Conservation (phyloP, 768 basidiomycete genomes). For the Suillus lakei region DNA sequence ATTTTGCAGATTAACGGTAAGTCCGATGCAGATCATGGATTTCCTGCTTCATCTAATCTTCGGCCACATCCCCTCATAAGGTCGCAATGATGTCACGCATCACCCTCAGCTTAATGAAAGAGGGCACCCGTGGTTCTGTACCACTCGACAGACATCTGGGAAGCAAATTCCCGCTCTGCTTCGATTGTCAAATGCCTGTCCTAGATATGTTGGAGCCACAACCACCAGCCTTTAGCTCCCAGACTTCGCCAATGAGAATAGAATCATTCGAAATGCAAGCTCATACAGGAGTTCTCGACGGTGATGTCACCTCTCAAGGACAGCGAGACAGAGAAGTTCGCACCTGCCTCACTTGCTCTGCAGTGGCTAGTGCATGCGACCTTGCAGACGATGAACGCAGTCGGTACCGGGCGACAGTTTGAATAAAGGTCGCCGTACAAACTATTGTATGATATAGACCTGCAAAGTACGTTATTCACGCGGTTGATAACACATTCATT, state of each 20-base stretch:
- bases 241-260: not conserved
- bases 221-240: not conserved
- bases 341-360: too few species aligned
- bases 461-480: not conserved
- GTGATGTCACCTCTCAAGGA: not conserved
- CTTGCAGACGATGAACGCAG: not conserved
- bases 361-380: not conserved
- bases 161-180: not conserved
- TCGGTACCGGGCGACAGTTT: not conserved
- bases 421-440: not conserved
- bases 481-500: not conserved
- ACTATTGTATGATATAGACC: not conserved
- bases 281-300: not conserved
- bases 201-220: not conserved
- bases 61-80: conserved; percentile 23
- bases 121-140: conserved; percentile 8
- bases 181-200: not conserved
- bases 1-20: conserved; percentile 3
- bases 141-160: not conserved
- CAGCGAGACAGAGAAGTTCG: not conserved
- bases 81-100: conserved; percentile 75
- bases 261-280: not conserved
- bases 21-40: not conserved
- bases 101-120: conserved; percentile 61
- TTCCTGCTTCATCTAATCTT: conserved; percentile 3